Base-by-base conservation (phyloP, 1,284 basidiomycete genomes). In the Ustilago trichophora region DNA sequence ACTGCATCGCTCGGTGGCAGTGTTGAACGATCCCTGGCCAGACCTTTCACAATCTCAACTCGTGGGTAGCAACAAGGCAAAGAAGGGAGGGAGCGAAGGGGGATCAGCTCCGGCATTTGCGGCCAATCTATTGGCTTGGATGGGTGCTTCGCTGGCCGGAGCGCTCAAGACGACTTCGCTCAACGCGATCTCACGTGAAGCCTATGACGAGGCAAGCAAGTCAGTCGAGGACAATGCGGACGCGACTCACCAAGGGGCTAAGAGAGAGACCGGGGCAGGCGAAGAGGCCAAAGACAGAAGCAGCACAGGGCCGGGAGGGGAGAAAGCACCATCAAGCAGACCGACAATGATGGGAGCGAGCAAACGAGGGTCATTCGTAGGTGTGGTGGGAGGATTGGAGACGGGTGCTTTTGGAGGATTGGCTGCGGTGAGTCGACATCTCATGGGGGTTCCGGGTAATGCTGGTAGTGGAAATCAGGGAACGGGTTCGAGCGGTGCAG, bases 121-220 rank as follows among this genome's bases (percentile, higher is more conserved):
- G 6, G 89, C 92, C 3, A 87, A 88, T 1, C 85, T 88, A 29
- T 85, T 93, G 81, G 86, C 89, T 0, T 97, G 93, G 93, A 88
- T 97, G n/a, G 93, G 93, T 3, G 93, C 91, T 0, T 93, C 91
- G 29, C 82, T 97, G 13, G 91, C 92, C 3, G 94, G 93, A 89
- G 69, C 65, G n/a, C 45, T 72, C 22, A 62, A 72, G 43, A 64
- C 64, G 4, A 48, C 49, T 4, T 41, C 52, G 21, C 51, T 67
- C 33, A 53, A 52, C 18, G 64, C 56, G 10, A 64, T 72, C 42
- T 44, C 64, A 35, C 55, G 64, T 10, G 69, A 72, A 21, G 50
- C 52, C 3, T 72, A 64, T 34, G 56, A 68, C 25, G 56, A 63
- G 35, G 54, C 60, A 4, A 64, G 25, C 32, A 52, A 49, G 10